phyloP scores from a whole-genome alignment of 192 early-diverging fungal genomes.

The Coemansia pectinata region DNA sequence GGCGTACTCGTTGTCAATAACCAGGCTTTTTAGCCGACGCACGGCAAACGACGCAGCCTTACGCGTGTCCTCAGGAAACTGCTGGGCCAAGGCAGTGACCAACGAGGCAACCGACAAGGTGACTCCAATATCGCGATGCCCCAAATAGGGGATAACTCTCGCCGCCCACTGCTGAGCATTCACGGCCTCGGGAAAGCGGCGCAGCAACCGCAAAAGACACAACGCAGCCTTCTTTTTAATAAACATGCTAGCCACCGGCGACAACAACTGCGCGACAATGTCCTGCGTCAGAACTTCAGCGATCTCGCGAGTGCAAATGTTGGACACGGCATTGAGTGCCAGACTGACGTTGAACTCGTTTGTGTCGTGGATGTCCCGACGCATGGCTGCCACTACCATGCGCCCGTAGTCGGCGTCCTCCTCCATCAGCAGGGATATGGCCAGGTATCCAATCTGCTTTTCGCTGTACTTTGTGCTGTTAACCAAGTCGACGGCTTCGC shows the following conservation, averaged over 20 bases:
- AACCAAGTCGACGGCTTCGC: slow-evolving; percentile 93
- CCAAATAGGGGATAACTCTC: slow-evolving; percentile 78
- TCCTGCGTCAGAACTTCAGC: slow-evolving; percentile 82
- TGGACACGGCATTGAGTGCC: slow-evolving; percentile 96
- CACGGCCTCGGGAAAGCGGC: slow-evolving; percentile 88
- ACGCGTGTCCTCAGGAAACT: slow-evolving; percentile 75
- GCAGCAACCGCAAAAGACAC: slow-evolving; percentile 83
- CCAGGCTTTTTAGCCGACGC: slow-evolving; percentile 77
- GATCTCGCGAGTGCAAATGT: slow-evolving; percentile 90
- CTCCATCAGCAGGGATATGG: slow-evolving; percentile 85
- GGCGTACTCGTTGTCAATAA: slow-evolving; percentile 80
- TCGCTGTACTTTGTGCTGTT: slow-evolving; percentile 91
- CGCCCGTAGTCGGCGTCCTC: slow-evolving; percentile 85
- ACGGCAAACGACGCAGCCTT: slow-evolving; percentile 79
- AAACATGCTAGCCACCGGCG: slow-evolving; percentile 82
- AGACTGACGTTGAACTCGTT: slow-evolving; percentile 87
- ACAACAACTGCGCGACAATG: slow-evolving; percentile 80
- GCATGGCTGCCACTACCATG: slow-evolving; percentile 83
- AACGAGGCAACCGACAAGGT: slow-evolving; percentile 80
- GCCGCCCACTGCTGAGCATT: slow-evolving; percentile 86
- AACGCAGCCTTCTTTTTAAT: slow-evolving; percentile 97
- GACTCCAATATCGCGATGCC: slow-evolving; percentile 89
- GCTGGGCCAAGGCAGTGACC: slow-evolving; percentile 88
- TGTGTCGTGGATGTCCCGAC: slow-evolving; percentile 85
- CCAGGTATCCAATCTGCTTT: slow-evolving; percentile 99